phyloP scores from a whole-genome alignment of 2,329 filamentous ascomycete species.

The Knoxdaviesia proteae region DNA sequence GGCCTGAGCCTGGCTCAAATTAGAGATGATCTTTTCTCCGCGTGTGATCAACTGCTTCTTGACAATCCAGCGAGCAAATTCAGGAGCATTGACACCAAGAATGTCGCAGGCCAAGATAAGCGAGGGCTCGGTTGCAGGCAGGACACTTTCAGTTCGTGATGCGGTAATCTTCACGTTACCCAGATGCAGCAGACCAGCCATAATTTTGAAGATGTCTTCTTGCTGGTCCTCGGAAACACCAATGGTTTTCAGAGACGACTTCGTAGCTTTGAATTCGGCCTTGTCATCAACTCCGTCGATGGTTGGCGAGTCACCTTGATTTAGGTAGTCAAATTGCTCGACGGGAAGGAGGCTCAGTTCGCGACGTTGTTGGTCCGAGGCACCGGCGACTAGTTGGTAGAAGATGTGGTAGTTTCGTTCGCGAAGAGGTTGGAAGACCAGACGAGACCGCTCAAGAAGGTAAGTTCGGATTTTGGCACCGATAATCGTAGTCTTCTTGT shows the following conservation, averaged over 20 bases:
- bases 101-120: constrained; percentile 64
- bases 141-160: constrained; percentile 67
- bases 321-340: constrained; percentile 88
- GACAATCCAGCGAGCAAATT: constrained; percentile 94
- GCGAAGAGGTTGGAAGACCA: constrained; percentile 93
- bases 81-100: constrained; percentile 64
- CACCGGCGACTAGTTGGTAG: constrained; percentile 87
- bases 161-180: constrained; percentile 94
- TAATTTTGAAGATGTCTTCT: constrained; percentile 66
- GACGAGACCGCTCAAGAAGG: constrained; percentile 76
- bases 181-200: constrained; percentile 80
- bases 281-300: constrained; percentile 95
- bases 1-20: constrained; percentile 81
- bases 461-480: constrained; percentile 95
- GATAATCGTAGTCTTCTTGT: constrained; percentile 85
- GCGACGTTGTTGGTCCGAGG: constrained; percentile 63
- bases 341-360: constrained; percentile 61
- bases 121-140: constrained; percentile 63
- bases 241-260: constrained; percentile 69
- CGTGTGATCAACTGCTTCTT: constrained; percentile 96
- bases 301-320: constrained; percentile 75
- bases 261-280: constrained; percentile 77
- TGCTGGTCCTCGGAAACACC: constrained; percentile 61
- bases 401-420: constrained; percentile 99
- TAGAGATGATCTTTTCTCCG: constrained; percentile 94